A percentile compares a stretch with the other conserved stretches of the same genome.
Conservation (phyloP, 2,329 filamentous ascomycete genomes). For the Eutypa lata region DNA sequence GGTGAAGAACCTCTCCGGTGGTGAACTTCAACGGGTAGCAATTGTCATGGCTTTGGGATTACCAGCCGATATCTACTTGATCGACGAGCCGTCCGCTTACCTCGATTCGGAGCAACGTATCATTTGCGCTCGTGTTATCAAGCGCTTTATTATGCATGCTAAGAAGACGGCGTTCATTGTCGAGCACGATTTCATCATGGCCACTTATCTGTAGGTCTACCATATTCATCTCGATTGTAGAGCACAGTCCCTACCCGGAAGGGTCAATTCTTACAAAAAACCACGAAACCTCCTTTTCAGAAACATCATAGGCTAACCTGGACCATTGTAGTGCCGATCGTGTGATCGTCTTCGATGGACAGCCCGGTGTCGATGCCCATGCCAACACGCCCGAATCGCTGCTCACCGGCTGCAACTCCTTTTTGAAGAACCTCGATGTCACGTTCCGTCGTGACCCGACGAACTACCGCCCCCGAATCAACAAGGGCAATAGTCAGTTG, state of each 20-base stretch:
- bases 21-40: slow-evolving; percentile 98
- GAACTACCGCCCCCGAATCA: slow-evolving; percentile 96
- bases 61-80: slow-evolving; percentile 96
- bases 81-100: slow-evolving; percentile 96
- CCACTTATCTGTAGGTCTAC: slow-evolving; percentile 44
- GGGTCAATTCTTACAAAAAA: too few species aligned
- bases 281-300: too few species aligned
- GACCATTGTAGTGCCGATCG: slow-evolving; percentile 68
- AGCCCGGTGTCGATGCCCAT: slow-evolving; percentile 83
- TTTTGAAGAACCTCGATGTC: slow-evolving; percentile 94
- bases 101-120: slow-evolving; percentile 99
- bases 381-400: slow-evolving; percentile 90
- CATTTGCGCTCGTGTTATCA: slow-evolving; percentile 94
- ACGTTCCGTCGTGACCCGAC: slow-evolving; percentile 97
- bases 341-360: slow-evolving; percentile 96
- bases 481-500: slow-evolving; percentile 92
- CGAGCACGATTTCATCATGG: slow-evolving; percentile 99
- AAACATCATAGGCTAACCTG: too few species aligned
- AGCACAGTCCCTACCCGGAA: neutral
- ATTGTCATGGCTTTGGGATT: slow-evolving; percentile 95
- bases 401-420: slow-evolving; percentile 92
- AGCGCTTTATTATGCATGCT: slow-evolving; percentile 99
- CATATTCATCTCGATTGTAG: neutral
- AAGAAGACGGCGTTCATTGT: slow-evolving; percentile 99
- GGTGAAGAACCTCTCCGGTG: slow-evolving; percentile 97